Percentiles rank a stretch among this genome's conserved stretches.
Conservation (phyloP, 2,329 filamentous ascomycete species). For the Chaetomium sp. region DNA sequence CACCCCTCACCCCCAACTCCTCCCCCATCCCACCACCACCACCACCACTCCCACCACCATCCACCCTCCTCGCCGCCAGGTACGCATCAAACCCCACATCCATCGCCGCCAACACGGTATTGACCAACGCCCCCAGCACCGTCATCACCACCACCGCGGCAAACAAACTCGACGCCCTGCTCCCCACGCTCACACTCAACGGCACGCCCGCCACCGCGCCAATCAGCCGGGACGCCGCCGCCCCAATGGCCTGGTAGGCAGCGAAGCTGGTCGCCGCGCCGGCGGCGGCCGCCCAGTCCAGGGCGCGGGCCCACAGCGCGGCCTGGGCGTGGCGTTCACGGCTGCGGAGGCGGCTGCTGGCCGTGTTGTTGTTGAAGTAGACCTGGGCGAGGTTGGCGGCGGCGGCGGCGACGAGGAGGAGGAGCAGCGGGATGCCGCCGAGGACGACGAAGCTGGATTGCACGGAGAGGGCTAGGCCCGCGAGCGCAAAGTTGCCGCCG, state of each 20-base stretch:
- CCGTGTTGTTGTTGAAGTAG: conserved; percentile 22
- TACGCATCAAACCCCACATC: conserved; percentile 27
- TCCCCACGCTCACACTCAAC: conserved; percentile 20
- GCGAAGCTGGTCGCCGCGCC: conserved; percentile 21
- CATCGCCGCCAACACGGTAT: conserved; percentile 29
- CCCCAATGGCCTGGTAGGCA: conserved; percentile 23
- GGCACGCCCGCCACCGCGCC: conserved; percentile 17
- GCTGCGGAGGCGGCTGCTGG: not conserved
- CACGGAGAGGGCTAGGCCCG: conserved; percentile 26
- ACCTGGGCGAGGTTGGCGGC: conserved; percentile 30
- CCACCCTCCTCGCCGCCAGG: conserved; percentile 15
- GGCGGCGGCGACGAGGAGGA: conserved; percentile 25
- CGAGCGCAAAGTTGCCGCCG: conserved; percentile 29
- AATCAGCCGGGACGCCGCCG: conserved; percentile 26
- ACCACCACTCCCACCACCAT: conserved; percentile 7
- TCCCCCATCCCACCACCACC: not conserved
- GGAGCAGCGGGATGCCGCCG: conserved; percentile 28
- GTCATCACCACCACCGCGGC: conserved; percentile 28
- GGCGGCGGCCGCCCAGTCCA: conserved; percentile 33
- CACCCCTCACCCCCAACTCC: conserved; percentile 7
- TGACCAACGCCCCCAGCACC: conserved; percentile 29
- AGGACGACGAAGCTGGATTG: conserved; percentile 30
- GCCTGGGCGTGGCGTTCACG: conserved; percentile 29
- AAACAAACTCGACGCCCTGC: conserved; percentile 29
- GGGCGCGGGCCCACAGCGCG: conserved; percentile 30